Evolutionary conservation across 192 early-diverging fungal species (phyloP), one percentile per base, ranked within the genome.

Genomic region (Coemansia sp.): DNA sequence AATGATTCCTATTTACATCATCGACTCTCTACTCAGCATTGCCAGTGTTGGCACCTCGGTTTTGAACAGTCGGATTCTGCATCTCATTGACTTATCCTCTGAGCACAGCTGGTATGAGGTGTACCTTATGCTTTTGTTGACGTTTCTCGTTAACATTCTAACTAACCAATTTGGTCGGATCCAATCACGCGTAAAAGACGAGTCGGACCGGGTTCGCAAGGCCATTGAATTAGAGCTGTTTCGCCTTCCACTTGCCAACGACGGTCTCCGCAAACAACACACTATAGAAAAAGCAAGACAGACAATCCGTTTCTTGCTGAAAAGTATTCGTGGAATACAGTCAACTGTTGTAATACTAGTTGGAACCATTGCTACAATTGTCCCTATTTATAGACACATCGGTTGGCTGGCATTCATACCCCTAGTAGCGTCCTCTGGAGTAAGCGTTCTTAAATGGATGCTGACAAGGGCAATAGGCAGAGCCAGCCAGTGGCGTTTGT

Each of bases 341-440:
- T 65, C 81, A 10, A 86, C 88, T 40, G 86, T 89, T 15, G 76
- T 92, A 13, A 81, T 81, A 26, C 61, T 89, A 59, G 88, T 88
- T 1, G 70, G 90, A 9, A 81, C 86, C 12, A 77, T 92, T 13
- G 92, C 91, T 63, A 85, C 81, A 0, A 45, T 82, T 56, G 85
- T 86, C 32, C 90, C 91, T 42, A 88, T 91, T 57, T 84, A 88
- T 54, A 69, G 91, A 10, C 83, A 87, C 47, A 58, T 75, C 4
- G 72, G 78, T 6, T 68, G 57, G 65, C 43, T 72, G 26, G 62
- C 49, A 0, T 19, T 72, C 3, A 59, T 80, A 47, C 69, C 67
- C 0, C 16, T 72, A 21, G 12, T 2, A 1, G 23, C 72, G 5
- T 7, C 16, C 0, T 21, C 39, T 6, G 40, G 23, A 1, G 21